Percentiles rank a stretch among this genome's conserved stretches.
These are phyloP conservation scores for Lactarius pseudohatsudake DNA, from an alignment of 768 basidiomycete species.

Conservation along the genomic window DNA sequence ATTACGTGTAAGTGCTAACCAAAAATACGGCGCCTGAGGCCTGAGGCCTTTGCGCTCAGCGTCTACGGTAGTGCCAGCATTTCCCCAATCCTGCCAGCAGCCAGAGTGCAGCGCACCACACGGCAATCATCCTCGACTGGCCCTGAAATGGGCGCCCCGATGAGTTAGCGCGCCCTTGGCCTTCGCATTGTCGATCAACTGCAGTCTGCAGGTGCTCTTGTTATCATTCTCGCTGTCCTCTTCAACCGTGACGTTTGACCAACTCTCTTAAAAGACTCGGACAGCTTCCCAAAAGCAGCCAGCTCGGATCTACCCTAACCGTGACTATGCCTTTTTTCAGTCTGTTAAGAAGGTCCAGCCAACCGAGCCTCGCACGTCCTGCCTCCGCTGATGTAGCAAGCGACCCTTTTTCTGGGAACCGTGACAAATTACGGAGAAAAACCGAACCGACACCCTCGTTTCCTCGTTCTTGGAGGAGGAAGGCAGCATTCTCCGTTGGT, in stretches of 20 bases:
- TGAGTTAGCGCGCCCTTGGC: background rate
- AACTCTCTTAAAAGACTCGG: background rate
- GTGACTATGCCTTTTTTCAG: slow-evolving; percentile 6
- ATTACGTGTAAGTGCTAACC: no score
- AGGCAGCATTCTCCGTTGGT: background rate
- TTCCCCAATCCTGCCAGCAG: no score
- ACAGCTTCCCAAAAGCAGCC: background rate
- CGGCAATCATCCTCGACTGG: no score
- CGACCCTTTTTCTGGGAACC: background rate
- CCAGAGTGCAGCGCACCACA: no score
- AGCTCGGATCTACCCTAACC: background rate
- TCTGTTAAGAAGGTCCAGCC: slow-evolving; percentile 7
- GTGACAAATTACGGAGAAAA: background rate
- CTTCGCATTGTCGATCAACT: background rate
- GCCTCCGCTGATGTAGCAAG: background rate
- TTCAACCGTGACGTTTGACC: background rate
- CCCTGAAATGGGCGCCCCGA: background rate
- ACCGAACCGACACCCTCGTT: background rate
- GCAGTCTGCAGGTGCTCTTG: background rate
- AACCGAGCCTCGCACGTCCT: background rate
- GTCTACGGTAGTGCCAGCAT: no score
- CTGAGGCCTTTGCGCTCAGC: no score
- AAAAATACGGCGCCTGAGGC: no score
- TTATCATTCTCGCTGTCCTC: background rate
- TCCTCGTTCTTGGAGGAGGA: slow-evolving; percentile 4